Base-by-base conservation (phyloP, 768 basidiomycete genomes). In the Lactarius sp. region DNA sequence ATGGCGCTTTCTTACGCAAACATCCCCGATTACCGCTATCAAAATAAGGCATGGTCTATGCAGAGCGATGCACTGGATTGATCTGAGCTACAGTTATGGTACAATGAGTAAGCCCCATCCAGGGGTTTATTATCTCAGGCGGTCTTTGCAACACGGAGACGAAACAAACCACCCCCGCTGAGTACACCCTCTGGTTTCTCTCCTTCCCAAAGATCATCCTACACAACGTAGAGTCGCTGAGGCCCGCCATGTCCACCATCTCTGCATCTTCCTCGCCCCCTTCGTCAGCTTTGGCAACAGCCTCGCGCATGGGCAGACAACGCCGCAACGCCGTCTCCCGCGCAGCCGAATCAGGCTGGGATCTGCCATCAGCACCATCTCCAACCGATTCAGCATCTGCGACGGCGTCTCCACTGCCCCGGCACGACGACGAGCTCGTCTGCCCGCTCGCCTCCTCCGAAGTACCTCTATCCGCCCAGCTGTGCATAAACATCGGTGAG, bases 271-370 rank as follows among this genome's bases (percentile, higher is more conserved):
- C 41, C 1, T 39, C 41, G 3, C 31, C 42, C 8, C 39, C 16
- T 20, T 46, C 50, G 4, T 36, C 47, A 12, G 20, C 54, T 2
- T 9, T 34, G 0, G 41, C 44, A 33, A n/a, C 44, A 13, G 20
- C 49, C 1, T 50, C 58, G 8, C 52, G 46, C 47, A n/a, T 39
- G 16, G 52, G 62, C 52, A 59, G 62, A 59, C 52, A 59, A 36
- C 62, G 62, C 9, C 58, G 62, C 7, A 49, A 64, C 52, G 62
- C 62, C 5, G 6, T 64, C 18, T 64, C 62, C 0, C 58, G 47
- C 31, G 31, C 33, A 3, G 46, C 10, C 5, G 62, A 64, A 13
- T 42, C 62, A 34, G 62, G 59, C 7, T 64, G 62, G 62, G 62
- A 64, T 14, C 4, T 10, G 13, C 6, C 56, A 4, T 6, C 22